Evolutionary conservation across 192 early-diverging fungal genomes (phyloP).

Genomic region (Coemansia interrupta): DNA sequence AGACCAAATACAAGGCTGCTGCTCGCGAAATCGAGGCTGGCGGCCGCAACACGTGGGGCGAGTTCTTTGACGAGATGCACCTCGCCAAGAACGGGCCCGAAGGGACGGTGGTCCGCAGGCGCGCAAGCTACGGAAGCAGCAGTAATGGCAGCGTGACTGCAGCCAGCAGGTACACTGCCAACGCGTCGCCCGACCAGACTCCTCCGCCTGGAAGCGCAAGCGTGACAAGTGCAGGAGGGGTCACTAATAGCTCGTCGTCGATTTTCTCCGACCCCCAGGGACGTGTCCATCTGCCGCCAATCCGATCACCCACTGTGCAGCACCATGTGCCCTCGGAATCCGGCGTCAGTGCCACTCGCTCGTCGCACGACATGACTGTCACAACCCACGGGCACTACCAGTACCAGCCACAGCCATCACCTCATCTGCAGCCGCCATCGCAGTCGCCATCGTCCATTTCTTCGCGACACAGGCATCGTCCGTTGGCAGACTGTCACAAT

Average conservation of each 20-base stretch:
- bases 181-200: neutral
- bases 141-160: conserved; percentile 9
- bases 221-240: neutral
- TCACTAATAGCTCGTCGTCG: conserved; percentile 1
- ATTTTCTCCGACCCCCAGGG: conserved; percentile 33
- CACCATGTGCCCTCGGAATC: neutral
- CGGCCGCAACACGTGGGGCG: conserved; percentile 34
- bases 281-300: conserved; percentile 40
- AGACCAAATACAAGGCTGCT: conserved; percentile 47
- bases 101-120: neutral
- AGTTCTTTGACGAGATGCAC: conserved; percentile 50
- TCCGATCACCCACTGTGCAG: conserved; percentile 15
- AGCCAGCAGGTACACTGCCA: neutral
- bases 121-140: conserved; percentile 6
- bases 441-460: too few relatives aligned
- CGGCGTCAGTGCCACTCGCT: neutral
- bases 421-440: too few relatives aligned
- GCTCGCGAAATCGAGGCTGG: conserved; percentile 15
- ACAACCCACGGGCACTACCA: neutral
- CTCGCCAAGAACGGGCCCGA: conserved; percentile 31
- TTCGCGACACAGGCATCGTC: too few relatives aligned
- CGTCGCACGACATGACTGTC: neutral
- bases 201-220: neutral
- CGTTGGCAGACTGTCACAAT: neutral
- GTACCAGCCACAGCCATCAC: neutral